phyloP scores from a whole-genome alignment of 2,329 filamentous ascomycete genomes.

The Aspergillus pseudotamarii region DNA sequence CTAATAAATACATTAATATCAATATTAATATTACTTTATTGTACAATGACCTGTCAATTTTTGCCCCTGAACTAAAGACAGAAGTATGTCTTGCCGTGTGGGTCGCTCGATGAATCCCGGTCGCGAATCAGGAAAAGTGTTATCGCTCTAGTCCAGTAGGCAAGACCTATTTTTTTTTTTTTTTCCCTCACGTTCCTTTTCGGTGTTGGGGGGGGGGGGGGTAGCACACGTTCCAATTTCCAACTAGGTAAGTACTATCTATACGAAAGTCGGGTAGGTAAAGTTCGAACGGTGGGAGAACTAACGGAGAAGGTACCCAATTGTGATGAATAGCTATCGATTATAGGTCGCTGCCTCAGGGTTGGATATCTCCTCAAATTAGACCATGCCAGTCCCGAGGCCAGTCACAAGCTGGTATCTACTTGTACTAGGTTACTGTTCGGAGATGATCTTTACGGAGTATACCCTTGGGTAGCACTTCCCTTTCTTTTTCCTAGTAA shows the following conservation, averaged over 20 bases:
- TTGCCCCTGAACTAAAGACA: not conserved
- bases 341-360: not conserved
- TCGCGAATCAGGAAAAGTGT: not conserved
- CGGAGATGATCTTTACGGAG: not conserved
- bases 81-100: constrained; percentile 4
- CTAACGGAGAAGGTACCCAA: not conserved
- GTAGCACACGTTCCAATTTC: not conserved
- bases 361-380: not conserved
- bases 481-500: not conserved
- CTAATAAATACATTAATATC: constrained; percentile 1
- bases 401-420: not conserved
- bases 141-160: not conserved
- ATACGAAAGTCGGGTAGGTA: not conserved
- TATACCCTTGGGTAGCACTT: not conserved
- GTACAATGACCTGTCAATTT: constrained; percentile 4
- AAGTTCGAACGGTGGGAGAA: not conserved
- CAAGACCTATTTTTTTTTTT: not conserved
- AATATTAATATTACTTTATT: not conserved
- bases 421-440: not conserved
- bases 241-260: not conserved
- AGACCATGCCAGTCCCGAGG: not conserved
- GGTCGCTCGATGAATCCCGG: not conserved
- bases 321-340: not conserved
- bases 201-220: not conserved
- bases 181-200: not conserved